phyloP scores from a whole-genome alignment of 192 early-diverging fungal genomes.

The Podila clonocystis region DNA sequence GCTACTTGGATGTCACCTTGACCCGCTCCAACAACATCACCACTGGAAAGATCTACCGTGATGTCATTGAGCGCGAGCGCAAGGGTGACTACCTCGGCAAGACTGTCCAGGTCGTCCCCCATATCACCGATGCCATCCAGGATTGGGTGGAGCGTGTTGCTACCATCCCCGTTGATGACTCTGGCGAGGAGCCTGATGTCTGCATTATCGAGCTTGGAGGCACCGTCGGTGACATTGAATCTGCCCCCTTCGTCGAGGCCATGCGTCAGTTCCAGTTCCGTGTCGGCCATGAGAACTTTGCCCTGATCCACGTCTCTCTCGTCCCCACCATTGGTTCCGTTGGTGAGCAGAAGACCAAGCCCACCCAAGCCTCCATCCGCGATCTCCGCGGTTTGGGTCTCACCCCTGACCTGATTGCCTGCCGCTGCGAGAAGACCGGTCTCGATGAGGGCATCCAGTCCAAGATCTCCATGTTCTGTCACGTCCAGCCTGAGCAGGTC shows the following conservation, averaged over 20 bases:
- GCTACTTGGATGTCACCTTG: constrained; percentile 93
- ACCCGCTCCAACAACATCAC: constrained; percentile 99
- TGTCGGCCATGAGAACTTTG: constrained; percentile 98
- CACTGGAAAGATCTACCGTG: constrained; percentile 97
- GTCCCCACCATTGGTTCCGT: constrained; percentile 97
- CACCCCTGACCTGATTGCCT: constrained; percentile 96
- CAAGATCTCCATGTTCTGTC: constrained; percentile 99
- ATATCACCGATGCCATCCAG: constrained; percentile 97
- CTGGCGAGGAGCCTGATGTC: constrained; percentile 87
- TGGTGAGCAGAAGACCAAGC: constrained; percentile 99
- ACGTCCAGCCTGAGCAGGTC: constrained; percentile 86
- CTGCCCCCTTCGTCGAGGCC: constrained; percentile 98
- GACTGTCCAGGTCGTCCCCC: constrained; percentile 99
- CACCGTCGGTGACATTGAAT: constrained; percentile 99
- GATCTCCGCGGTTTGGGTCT: constrained; percentile 96
- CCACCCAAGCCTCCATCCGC: constrained; percentile 96
- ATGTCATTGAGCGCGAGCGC: constrained; percentile 95
- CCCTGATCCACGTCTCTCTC: constrained; percentile 96
- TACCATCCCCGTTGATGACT: constrained; percentile 83
- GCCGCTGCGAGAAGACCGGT: constrained; percentile 82
- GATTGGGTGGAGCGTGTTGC: constrained; percentile 99
- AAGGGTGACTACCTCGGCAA: constrained; percentile 97
- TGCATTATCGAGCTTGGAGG: constrained; percentile 99
- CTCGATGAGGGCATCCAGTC: constrained; percentile 84
- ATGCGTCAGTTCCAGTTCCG: constrained; percentile 99